Evolutionary conservation across 108 stramenopile species (phyloP).

Genomic region (Bacterosira constricta): DNA sequence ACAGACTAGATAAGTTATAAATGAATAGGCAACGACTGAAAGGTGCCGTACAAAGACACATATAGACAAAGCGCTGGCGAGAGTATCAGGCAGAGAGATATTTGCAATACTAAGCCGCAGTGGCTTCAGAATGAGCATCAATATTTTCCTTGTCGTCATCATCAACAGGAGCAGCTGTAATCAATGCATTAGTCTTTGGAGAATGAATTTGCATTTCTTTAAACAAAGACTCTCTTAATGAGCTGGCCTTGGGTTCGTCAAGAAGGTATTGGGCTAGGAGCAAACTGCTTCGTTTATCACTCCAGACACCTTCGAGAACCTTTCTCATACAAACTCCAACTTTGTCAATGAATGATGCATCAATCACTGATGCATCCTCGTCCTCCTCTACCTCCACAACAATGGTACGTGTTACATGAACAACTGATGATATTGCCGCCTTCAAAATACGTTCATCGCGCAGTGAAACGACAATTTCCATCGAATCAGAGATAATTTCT

Average conservation of each 20-base stretch:
- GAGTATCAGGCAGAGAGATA: no score
- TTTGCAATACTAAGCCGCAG: no score
- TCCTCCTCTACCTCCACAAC: neutral
- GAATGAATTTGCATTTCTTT: constrained; percentile 15
- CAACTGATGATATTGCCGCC: constrained; percentile 15
- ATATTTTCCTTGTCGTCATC: no score
- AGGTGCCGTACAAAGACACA: no score
- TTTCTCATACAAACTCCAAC: constrained; percentile 20
- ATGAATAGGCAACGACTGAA: no score
- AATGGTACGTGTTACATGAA: neutral
- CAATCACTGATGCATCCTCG: neutral
- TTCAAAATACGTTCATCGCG: constrained; percentile 12
- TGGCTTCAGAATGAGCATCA: no score
- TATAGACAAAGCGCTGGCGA: no score
- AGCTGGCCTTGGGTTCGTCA: constrained; percentile 2
- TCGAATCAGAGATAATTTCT: constrained; percentile 6
- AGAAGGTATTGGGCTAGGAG: constrained; percentile 28
- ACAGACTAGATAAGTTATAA: no score
- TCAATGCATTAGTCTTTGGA: constrained; percentile 20
- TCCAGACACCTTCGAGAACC: constrained; percentile 15
- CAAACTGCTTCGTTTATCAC: constrained; percentile 35
- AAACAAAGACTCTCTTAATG: neutral
- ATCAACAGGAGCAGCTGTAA: no score
- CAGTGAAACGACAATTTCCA: constrained; percentile 1
- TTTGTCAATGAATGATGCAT: constrained; percentile 15